Conservation (phyloP, 768 basidiomycete genomes). For the Naganishia randhawae region DNA sequence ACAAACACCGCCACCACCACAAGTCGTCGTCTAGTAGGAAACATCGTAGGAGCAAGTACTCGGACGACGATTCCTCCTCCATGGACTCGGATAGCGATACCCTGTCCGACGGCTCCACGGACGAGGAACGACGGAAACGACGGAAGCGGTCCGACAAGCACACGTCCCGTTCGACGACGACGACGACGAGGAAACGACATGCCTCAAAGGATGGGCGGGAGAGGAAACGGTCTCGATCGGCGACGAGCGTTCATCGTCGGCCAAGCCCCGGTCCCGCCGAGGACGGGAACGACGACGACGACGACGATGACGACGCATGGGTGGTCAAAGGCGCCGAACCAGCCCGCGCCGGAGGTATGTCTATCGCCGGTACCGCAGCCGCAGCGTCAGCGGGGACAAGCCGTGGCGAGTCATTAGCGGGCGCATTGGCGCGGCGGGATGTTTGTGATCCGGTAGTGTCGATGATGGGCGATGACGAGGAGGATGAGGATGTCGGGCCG, state of each 20-base stretch:
- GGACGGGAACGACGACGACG: not conserved
- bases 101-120: no score
- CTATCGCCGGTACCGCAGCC: slow-evolving; percentile 35
- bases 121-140: slow-evolving; percentile 40
- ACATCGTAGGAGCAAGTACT: slow-evolving; percentile 37
- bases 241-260: no score
- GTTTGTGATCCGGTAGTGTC: no score
- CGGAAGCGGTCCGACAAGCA: slow-evolving; percentile 17
- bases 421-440: slow-evolving; percentile 28
- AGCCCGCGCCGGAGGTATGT: slow-evolving; percentile 7
- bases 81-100: slow-evolving; percentile 17
- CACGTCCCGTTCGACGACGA: not conserved
- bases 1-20: no score
- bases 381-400: slow-evolving; percentile 29
- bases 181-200: slow-evolving; percentile 5
- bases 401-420: slow-evolving; percentile 1
- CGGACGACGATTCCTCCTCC: no score
- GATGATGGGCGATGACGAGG: slow-evolving; percentile 54
- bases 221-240: no score
- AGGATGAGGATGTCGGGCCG: slow-evolving; percentile 70
- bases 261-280: no score
- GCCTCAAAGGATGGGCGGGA: not conserved
- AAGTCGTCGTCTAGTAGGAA: slow-evolving; percentile 48
- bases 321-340: slow-evolving; percentile 39
- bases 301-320: slow-evolving; percentile 47